A percentile compares a stretch with the other conserved stretches of the same genome.
Conservation (phyloP, 208 protist genomes). For the Zelonia costaricensis region DNA sequence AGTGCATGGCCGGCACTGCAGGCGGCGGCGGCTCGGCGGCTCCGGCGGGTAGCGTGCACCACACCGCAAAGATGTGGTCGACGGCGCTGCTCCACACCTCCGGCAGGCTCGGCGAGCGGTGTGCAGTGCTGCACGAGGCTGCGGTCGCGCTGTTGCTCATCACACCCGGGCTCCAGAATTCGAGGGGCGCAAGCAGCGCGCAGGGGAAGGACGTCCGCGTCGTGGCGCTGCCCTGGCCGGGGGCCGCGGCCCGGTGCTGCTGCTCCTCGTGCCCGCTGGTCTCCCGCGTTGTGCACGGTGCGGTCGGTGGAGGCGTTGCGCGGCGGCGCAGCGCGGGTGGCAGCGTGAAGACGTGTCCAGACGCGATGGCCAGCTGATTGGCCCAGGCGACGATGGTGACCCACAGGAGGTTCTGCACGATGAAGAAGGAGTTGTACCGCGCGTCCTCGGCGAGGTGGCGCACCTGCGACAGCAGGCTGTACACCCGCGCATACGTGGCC, state of each 20-base stretch:
- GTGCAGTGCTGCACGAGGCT: no score
- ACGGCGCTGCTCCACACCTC: slow-evolving; percentile 24
- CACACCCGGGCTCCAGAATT: slow-evolving; percentile 23
- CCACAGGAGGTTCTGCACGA: slow-evolving; percentile 36
- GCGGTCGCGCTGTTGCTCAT: background rate
- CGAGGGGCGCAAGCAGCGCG: slow-evolving; percentile 11
- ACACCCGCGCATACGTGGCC: slow-evolving; percentile 20
- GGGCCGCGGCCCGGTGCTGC: background rate
- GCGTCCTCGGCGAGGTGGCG: slow-evolving; percentile 32
- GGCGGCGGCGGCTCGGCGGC: background rate
- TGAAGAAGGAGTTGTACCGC: slow-evolving; percentile 33
- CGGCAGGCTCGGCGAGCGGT: slow-evolving; percentile 14
- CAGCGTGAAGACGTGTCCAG: slow-evolving; percentile 26
- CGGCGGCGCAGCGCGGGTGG: slow-evolving; percentile 9
- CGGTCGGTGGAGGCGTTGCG: background rate
- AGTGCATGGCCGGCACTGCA: background rate
- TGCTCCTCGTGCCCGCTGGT: background rate
- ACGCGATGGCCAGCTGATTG: slow-evolving; percentile 45
- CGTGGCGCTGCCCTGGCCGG: background rate
- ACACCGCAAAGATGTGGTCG: slow-evolving; percentile 15
- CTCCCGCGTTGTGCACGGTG: background rate
- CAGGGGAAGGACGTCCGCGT: slow-evolving; percentile 10
- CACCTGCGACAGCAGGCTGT: slow-evolving; percentile 20
- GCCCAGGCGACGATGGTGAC: slow-evolving; percentile 54
- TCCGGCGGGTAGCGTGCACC: slow-evolving; percentile 2